Base-by-base conservation (phyloP, 1,284 basidiomycete species). In the Leccinum fallax region DNA sequence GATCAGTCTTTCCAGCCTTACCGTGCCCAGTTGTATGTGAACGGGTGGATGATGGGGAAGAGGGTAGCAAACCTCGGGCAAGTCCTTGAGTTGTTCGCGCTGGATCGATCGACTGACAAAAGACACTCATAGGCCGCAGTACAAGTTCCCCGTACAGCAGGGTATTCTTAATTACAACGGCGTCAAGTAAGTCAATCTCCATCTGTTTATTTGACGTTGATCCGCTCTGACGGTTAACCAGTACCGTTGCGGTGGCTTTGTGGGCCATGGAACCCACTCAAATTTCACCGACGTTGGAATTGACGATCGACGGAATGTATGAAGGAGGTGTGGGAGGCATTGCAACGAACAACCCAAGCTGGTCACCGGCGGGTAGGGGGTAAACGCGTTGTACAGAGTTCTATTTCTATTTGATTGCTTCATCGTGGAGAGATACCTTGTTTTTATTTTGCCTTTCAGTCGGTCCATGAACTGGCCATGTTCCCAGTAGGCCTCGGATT, bases 11-110 rank as follows among this genome's bases (percentile, higher is more conserved):
- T 78, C 8, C 80, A 87, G 63, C 80, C 87, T n/a, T 93, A 92
- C 68, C 82, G 92, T 28, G 88, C 88, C 2, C 77, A 85, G 51
- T 65, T 93, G 57, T 93, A 89, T 63, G 88, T 93, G 28, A 93
- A 93, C 68, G 91, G 91, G n/a, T 93, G 92, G 92, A 86, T 88
- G 81, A 91, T 90, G 84, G 91, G 92, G 7, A 92, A 92, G 74
- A 76, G 87, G 24, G 82, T 90, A 21, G 86, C 76, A 21, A 90
- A 91, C 69, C 80, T 90, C 2, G 89, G 90, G 90, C 85, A 66
- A 59, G 63, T 63, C 19, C 56, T 53, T 7, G 9, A 36, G 43
- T 48, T 52, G 38, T 30, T 46, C 36, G 57, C 21, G 57, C n/a
- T 11, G 30, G 8, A 43, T 8, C 2, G 48, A 53, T 55, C 10